Percentiles rank a stretch among this genome's conserved stretches.
phyloP scores from a whole-genome alignment of 768 basidiomycete species.

The Filobasidium floriforme region DNA sequence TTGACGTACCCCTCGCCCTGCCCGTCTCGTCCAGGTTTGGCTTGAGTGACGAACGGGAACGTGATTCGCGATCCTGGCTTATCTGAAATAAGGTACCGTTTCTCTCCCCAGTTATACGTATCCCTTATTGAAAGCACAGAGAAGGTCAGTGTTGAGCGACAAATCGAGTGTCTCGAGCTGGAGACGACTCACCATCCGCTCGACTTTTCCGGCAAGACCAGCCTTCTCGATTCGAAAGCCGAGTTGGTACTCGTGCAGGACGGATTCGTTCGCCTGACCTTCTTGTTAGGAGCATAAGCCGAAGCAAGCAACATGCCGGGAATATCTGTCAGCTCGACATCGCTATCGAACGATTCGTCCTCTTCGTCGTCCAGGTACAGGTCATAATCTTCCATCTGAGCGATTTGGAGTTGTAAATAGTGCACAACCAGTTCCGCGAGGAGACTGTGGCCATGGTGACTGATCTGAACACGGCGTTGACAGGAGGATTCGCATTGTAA shows the following conservation, averaged over 20 bases:
- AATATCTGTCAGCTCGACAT: slow-evolving; percentile 8
- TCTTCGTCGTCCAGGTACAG: slow-evolving; percentile 3
- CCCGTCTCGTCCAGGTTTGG: neutral
- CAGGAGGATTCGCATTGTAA: neutral
- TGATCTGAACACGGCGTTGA: slow-evolving; percentile 8
- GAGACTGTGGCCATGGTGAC: slow-evolving; percentile 12
- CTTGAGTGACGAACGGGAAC: slow-evolving; percentile 22
- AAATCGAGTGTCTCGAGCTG: neutral
- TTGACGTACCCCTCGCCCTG: slow-evolving; percentile 29
- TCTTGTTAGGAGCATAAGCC: slow-evolving; percentile 6
- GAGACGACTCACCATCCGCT: slow-evolving; percentile 7
- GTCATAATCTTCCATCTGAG: slow-evolving; percentile 2
- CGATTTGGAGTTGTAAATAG: slow-evolving; percentile 18
- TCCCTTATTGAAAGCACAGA: neutral
- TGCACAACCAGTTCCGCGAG: slow-evolving; percentile 17
- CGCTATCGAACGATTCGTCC: slow-evolving; percentile 1
- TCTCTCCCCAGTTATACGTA: slow-evolving; percentile 18
- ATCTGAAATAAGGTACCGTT: slow-evolving; percentile 31
- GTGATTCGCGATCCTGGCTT: slow-evolving; percentile 34
- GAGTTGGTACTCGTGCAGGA: slow-evolving; percentile 14
- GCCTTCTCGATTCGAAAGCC: neutral
- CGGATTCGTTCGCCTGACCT: slow-evolving; percentile 6
- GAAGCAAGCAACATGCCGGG: slow-evolving; percentile 17
- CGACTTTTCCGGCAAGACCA: neutral
- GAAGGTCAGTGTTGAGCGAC: neutral